Evolutionary conservation across 768 basidiomycete genomes (phyloP).

Genomic region (Pluteus cervinus): DNA sequence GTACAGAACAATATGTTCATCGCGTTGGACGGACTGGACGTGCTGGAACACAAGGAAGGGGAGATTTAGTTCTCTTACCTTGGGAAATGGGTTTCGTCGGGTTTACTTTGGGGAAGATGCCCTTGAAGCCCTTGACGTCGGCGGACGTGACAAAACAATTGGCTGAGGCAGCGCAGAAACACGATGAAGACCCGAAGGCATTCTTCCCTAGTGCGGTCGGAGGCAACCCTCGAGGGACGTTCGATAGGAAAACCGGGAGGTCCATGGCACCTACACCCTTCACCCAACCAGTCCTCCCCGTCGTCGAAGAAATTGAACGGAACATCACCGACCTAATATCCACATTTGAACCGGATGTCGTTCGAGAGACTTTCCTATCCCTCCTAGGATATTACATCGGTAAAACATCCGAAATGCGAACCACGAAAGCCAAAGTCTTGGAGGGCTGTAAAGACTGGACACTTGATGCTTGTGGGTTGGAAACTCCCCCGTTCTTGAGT

Average conservation of each 20-base stretch:
- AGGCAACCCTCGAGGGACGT: not conserved
- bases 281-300: slow-evolving; percentile 8
- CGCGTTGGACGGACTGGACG: slow-evolving; percentile 85
- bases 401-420: slow-evolving; percentile 41
- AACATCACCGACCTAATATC: slow-evolving; percentile 23
- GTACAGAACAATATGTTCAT: slow-evolving; percentile 73
- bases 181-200: slow-evolving; percentile 37
- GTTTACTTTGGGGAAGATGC: slow-evolving; percentile 57
- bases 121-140: slow-evolving; percentile 54
- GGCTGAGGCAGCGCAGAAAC: slow-evolving; percentile 34
- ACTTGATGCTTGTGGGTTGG: slow-evolving; percentile 45
- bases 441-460: slow-evolving; percentile 61
- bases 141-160: slow-evolving; percentile 42
- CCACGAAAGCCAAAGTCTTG: slow-evolving; percentile 36
- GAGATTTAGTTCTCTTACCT: slow-evolving; percentile 74
- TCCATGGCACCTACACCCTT: slow-evolving; percentile 9
- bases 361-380: slow-evolving; percentile 59
- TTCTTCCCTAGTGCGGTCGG: slow-evolving; percentile 19
- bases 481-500: slow-evolving; percentile 45
- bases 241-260: not conserved
- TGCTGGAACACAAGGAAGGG: slow-evolving; percentile 52
- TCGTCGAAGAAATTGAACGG: slow-evolving; percentile 21
- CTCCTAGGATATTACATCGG: slow-evolving; percentile 69
- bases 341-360: slow-evolving; percentile 39
- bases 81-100: slow-evolving; percentile 72